Evolutionary conservation across 1,284 basidiomycete genomes (phyloP).

Genomic region (Ganoderma meredithae): DNA sequence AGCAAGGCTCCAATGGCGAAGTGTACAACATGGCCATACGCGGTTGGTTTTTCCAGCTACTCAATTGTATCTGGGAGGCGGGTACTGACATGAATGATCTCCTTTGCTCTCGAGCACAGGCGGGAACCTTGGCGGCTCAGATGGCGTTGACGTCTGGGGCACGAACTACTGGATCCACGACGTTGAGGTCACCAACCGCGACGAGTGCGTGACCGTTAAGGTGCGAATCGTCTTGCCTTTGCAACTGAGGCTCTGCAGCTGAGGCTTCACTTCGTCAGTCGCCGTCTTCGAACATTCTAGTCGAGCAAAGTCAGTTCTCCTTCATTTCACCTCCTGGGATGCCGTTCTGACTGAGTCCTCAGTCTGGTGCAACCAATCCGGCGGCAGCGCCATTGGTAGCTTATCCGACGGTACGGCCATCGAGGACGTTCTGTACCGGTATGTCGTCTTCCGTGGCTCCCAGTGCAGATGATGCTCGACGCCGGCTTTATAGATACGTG

Average conservation of each 20-base stretch:
- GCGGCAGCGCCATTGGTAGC: slow-evolving; percentile 46
- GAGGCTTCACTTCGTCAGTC: slow-evolving; percentile 21
- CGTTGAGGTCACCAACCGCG: slow-evolving; percentile 47
- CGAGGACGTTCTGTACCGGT: slow-evolving; percentile 43
- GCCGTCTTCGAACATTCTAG: slow-evolving; percentile 43
- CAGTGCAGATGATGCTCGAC: background rate
- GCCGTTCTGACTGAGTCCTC: background rate
- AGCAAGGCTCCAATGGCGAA: slow-evolving; percentile 44
- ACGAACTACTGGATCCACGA: slow-evolving; percentile 47
- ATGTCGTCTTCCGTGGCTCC: slow-evolving; percentile 1
- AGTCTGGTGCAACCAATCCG: slow-evolving; percentile 49
- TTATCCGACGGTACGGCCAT: slow-evolving; percentile 43
- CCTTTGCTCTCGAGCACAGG: slow-evolving; percentile 4
- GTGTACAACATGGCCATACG: slow-evolving; percentile 48
- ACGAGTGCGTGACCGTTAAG: slow-evolving; percentile 49
- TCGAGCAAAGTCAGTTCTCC: slow-evolving; percentile 41
- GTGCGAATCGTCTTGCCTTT: slow-evolving; percentile 4
- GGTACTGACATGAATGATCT: background rate
- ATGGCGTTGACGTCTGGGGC: slow-evolving; percentile 47
- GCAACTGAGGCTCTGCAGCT: background rate
- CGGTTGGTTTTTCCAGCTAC: slow-evolving; percentile 21
- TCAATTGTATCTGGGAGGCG: fast-evolving
- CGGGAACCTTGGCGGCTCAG: slow-evolving; percentile 45
- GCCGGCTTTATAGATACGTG: slow-evolving; percentile 30
- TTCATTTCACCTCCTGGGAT: too few relatives aligned